A percentile compares a stretch with the other conserved stretches of the same genome.
Evolutionary conservation across 2,329 filamentous ascomycete species (phyloP).

Genomic region (Stemphylium lycopersici): DNA sequence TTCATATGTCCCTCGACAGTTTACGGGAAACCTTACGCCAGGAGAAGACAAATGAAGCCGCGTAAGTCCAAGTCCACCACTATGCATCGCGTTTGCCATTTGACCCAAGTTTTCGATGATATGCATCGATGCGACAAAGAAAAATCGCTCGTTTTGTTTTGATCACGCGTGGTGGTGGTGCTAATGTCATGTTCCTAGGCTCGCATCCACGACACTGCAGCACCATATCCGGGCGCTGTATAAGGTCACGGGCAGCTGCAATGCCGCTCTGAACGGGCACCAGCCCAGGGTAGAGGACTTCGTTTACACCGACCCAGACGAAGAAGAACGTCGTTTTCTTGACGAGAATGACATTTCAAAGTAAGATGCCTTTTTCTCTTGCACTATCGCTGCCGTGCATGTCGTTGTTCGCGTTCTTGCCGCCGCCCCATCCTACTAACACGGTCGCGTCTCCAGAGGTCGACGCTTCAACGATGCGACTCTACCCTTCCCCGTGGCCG

Average conservation of each 20-base stretch:
- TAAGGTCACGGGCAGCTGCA: slow-evolving; percentile 61
- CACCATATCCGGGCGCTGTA: slow-evolving; percentile 89
- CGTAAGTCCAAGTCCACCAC: slow-evolving; percentile 46
- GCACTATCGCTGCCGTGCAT: background rate
- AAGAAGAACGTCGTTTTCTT: slow-evolving; percentile 61
- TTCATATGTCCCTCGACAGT: slow-evolving; percentile 57
- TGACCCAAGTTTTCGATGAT: slow-evolving; percentile 17
- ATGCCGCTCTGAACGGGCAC: slow-evolving; percentile 63
- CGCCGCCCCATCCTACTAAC: slow-evolving; percentile 41
- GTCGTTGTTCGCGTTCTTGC: slow-evolving; percentile 23
- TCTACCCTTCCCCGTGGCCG: slow-evolving; percentile 50
- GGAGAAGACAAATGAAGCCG: slow-evolving; percentile 52
- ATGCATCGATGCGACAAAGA: slow-evolving; percentile 44
- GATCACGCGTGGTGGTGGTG: slow-evolving; percentile 46
- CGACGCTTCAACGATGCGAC: slow-evolving; percentile 63
- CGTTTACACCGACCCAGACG: slow-evolving; percentile 60
- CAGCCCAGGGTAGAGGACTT: slow-evolving; percentile 61
- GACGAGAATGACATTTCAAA: slow-evolving; percentile 63
- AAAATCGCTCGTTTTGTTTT: slow-evolving; percentile 51
- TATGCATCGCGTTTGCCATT: slow-evolving; percentile 24
- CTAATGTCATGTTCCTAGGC: slow-evolving; percentile 66
- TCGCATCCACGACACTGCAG: slow-evolving; percentile 64
- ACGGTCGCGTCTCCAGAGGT: slow-evolving; percentile 52
- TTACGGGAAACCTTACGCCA: slow-evolving; percentile 50
- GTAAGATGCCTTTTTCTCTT: slow-evolving; percentile 51